Conservation (phyloP, 169 alveolate species). For the Plasmodium gonderi region DNA sequence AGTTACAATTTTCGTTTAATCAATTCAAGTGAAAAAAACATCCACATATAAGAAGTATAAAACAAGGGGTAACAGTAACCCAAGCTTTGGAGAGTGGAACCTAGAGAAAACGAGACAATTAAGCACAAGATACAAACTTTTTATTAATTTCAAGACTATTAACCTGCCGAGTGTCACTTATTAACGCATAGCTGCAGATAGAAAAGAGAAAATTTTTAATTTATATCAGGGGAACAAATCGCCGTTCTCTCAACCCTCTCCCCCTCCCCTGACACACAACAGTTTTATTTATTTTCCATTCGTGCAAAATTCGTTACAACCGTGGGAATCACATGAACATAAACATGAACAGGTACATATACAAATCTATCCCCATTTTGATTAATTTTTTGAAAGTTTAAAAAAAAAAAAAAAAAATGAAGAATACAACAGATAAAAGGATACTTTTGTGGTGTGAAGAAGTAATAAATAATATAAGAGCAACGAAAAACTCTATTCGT, state of each 20-base stretch:
- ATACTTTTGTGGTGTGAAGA: background rate
- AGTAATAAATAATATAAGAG: conserved; percentile 4
- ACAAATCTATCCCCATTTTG: background rate
- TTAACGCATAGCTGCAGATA: background rate
- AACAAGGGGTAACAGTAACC: too few species aligned
- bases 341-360: background rate
- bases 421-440: background rate
- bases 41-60: too few species aligned
- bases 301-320: background rate
- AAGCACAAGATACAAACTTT: background rate
- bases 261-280: background rate
- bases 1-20: too few species aligned
- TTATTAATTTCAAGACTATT: background rate
- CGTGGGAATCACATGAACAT: background rate
- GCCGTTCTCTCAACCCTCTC: too few species aligned
- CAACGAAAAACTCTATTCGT: background rate
- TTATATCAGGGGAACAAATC: background rate
- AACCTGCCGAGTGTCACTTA: background rate
- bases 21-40: too few species aligned
- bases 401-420: conserved; percentile 3
- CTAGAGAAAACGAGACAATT: too few species aligned
- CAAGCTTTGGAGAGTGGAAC: too few species aligned
- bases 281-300: background rate
- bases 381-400: too few species aligned
- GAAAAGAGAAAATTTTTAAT: background rate